phyloP scores from a whole-genome alignment of 108 stramenopile species.

The Discostella pseudostelligera region DNA sequence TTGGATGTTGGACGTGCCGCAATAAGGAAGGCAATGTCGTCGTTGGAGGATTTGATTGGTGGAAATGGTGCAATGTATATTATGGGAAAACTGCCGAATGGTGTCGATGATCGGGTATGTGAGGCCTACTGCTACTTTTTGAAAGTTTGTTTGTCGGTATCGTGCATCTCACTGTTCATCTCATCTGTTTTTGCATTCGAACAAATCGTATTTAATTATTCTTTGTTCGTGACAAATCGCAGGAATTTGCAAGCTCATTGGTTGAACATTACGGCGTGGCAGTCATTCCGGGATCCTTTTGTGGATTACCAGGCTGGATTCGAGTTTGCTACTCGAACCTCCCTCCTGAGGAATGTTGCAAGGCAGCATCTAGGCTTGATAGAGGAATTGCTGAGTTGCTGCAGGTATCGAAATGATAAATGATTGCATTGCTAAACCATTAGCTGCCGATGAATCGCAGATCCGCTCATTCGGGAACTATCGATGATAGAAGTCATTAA shows the following conservation, averaged over 20 bases:
- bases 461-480: no score
- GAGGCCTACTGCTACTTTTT: background rate
- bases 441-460: no score
- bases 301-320: slow-evolving; percentile 84
- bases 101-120: slow-evolving; percentile 47
- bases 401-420: background rate
- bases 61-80: slow-evolving; percentile 93
- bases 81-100: slow-evolving; percentile 80
- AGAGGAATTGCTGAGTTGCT: slow-evolving; percentile 28
- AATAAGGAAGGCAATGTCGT: slow-evolving; percentile 70
- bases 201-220: background rate
- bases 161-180: slow-evolving; percentile 1
- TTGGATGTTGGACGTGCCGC: slow-evolving; percentile 64
- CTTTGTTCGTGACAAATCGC: background rate
- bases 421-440: no score
- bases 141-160: no score
- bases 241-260: slow-evolving; percentile 66
- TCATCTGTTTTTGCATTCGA: background rate
- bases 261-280: slow-evolving; percentile 84
- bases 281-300: slow-evolving; percentile 86
- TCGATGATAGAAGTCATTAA: no score
- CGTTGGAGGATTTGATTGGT: slow-evolving; percentile 67
- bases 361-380: slow-evolving; percentile 66
- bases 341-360: slow-evolving; percentile 52
- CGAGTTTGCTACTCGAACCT: slow-evolving; percentile 87